Percentiles rank a stretch among this genome's conserved stretches.
Conservation (phyloP, 441 rosid species). For the Codiaeum variegatum region DNA sequence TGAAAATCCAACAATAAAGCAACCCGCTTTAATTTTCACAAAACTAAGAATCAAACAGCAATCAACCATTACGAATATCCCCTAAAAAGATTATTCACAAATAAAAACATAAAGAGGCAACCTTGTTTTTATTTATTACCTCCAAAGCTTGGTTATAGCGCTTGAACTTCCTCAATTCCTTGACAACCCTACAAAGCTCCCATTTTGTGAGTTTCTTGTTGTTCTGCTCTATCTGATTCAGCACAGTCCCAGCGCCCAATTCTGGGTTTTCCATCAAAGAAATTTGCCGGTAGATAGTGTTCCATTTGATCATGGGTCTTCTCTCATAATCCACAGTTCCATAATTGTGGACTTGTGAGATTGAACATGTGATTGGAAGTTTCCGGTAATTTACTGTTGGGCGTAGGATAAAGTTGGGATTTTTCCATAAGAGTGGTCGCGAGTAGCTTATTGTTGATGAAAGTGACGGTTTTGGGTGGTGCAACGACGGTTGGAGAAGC, state of each 20-base stretch:
- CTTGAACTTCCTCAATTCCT: slow-evolving; percentile 85
- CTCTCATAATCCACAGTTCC: slow-evolving; percentile 78
- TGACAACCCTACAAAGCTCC: slow-evolving; percentile 91
- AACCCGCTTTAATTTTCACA: background rate
- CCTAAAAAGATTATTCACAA: too few relatives aligned
- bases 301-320: slow-evolving; percentile 79
- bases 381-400: slow-evolving; percentile 25
- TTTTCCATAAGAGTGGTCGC: slow-evolving; percentile 27
- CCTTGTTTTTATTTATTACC: slow-evolving; percentile 35
- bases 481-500: slow-evolving; percentile 50
- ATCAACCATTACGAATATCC: background rate
- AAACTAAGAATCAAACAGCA: background rate
- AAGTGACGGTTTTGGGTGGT: slow-evolving; percentile 40
- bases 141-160: slow-evolving; percentile 75
- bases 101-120: background rate
- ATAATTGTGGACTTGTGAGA: slow-evolving; percentile 68
- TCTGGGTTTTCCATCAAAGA: slow-evolving; percentile 80
- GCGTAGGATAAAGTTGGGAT: slow-evolving; percentile 21
- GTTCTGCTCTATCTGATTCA: slow-evolving; percentile 65
- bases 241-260: slow-evolving; percentile 56
- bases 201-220: slow-evolving; percentile 74
- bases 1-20: background rate
- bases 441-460: slow-evolving; percentile 44
- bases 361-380: slow-evolving; percentile 44
- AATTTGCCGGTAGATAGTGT: slow-evolving; percentile 59